Percentiles rank a stretch among this genome's conserved stretches.
phyloP scores from a whole-genome alignment of 2,329 filamentous ascomycete species.

The Pleoardoris graminearum region DNA sequence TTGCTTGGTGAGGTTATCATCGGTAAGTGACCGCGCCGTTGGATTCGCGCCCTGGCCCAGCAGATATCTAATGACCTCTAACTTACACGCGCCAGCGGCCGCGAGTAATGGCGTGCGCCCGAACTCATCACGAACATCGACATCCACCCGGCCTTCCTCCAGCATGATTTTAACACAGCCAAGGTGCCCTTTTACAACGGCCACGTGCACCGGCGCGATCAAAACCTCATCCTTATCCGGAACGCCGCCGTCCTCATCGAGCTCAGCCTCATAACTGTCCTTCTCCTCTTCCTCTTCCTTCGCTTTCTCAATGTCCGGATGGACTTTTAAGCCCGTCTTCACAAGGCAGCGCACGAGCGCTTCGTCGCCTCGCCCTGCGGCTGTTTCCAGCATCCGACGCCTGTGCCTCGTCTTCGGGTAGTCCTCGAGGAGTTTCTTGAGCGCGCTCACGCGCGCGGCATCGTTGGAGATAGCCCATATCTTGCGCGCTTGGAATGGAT shows the following conservation, averaged over 20 bases:
- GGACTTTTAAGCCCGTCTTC: neutral
- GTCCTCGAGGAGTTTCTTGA: constrained; percentile 4
- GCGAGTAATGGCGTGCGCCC: neutral
- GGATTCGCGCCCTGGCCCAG: neutral
- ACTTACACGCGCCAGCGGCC: neutral
- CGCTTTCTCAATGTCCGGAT: neutral
- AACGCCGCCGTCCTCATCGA: neutral
- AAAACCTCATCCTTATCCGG: neutral
- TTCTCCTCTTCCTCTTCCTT: neutral
- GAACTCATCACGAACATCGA: neutral
- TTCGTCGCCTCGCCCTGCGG: constrained; percentile 2
- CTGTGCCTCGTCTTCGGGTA: constrained; percentile 4
- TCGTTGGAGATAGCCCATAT: constrained; percentile 7
- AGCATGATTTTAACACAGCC: neutral
- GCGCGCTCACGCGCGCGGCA: neutral
- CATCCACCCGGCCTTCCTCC: neutral
- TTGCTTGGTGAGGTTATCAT: neutral
- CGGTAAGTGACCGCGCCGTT: neutral
- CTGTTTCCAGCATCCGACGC: constrained; percentile 3
- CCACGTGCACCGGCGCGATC: neutral
- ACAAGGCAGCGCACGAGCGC: constrained; percentile 1
- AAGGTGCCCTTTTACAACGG: neutral
- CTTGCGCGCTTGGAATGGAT: constrained; percentile 5
- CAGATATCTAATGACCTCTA: neutral
- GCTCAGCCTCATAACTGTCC: neutral